Evolutionary conservation across 1,139 yeast species (phyloP), one percentile per base, ranked within the genome.

Genomic region (Meyerozyma guilliermondii): DNA sequence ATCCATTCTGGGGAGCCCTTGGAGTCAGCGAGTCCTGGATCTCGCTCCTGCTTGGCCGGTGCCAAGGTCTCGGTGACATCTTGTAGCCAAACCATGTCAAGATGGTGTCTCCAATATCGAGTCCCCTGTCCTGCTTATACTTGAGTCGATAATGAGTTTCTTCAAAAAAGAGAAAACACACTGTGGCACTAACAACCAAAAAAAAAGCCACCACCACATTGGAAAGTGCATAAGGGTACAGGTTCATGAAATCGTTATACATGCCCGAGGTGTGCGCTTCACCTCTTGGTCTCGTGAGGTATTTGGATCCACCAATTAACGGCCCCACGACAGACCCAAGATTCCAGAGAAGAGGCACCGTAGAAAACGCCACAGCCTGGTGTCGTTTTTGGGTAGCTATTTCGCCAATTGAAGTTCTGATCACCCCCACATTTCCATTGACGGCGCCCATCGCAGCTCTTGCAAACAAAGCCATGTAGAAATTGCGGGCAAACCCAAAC

Each of bases 381-480:
- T 81, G 84, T 39, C 66, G 64, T 44, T 78, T 68, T 45, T 79
- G 77, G 1, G 61, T 66, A 7, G 81, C 82, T 17, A 78, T 63
- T 55, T 81, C 87, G 1, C 85, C 87, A 39, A 81, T 66, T 40
- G 73, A 60, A 0, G 87, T 81, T 51, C 87, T 63, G 39, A 80
- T 58, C 4, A 81, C 83, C 0, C 83, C 80, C 8, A 79, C 75
- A 51, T 80, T 81, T 4, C 86, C 86, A 54, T 80, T 81, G 29
- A 80, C 62, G 13, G 77, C 63, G 0, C 87, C 87, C 58, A 77
- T 72, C 27, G 76, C 50, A 18, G 73, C 58, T 50, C 85, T 63
- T 0, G 86, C 77, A 2, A 62, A 49, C 38, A 81, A 55, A 0
- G 85, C 84, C 60, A 68, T 65, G 55, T 67, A 67, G 53, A 68